phyloP scores from a whole-genome alignment of 305 asterid species.

The Solanum hybrid region DNA sequence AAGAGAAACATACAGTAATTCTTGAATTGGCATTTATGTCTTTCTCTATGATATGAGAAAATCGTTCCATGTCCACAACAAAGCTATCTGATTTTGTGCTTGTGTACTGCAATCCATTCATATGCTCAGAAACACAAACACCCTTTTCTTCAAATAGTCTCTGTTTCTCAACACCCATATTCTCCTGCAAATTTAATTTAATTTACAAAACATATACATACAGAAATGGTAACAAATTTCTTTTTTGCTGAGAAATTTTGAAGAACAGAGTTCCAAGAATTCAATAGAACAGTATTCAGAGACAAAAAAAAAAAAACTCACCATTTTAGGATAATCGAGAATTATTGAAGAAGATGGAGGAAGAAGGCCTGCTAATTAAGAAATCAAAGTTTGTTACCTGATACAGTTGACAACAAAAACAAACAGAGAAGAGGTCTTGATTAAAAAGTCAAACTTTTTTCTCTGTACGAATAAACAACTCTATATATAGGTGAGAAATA shows the following conservation, averaged over 20 bases:
- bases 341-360: not conserved
- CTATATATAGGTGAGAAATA: not conserved
- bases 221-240: not conserved
- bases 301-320: not conserved
- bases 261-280: not conserved
- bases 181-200: not conserved
- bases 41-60: slow-evolving; percentile 42
- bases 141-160: not conserved
- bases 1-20: slow-evolving; percentile 31
- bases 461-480: not conserved
- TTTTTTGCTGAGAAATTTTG: not conserved
- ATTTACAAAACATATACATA: not conserved
- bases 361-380: not conserved
- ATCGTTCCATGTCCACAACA: slow-evolving; percentile 40
- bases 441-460: not conserved
- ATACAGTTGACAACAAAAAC: not conserved
- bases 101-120: not conserved
- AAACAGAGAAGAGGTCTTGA: not conserved
- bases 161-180: not conserved
- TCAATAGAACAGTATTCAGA: not conserved
- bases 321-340: not conserved
- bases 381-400: not conserved
- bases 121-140: not conserved
- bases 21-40: slow-evolving; percentile 46
- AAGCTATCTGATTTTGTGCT: slow-evolving; percentile 6